phyloP scores from a whole-genome alignment of 306 rosid genomes.

The Inga oerstediana region DNA sequence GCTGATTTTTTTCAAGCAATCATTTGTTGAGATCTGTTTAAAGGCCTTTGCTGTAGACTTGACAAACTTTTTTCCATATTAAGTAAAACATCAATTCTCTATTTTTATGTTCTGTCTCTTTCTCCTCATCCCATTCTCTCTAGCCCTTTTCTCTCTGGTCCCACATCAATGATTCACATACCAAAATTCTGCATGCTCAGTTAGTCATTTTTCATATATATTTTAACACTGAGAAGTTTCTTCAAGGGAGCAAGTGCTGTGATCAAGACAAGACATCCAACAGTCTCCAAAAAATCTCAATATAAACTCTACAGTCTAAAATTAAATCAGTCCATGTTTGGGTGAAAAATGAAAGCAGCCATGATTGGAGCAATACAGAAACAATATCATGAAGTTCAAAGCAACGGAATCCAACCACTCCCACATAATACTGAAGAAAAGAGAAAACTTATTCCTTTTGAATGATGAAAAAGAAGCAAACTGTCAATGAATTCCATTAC shows the following conservation, averaged over 20 bases:
- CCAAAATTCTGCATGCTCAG: not conserved
- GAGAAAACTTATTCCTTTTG: not conserved
- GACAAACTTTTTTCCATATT: not conserved
- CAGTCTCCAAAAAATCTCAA: not conserved
- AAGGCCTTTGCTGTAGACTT: not conserved
- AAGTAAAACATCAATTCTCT: not conserved
- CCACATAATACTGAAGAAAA: conserved; percentile 5
- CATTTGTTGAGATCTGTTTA: not conserved
- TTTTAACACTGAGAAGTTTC: conserved; percentile 1
- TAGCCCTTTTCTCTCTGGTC: not conserved
- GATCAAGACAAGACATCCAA: not conserved
- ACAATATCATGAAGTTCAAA: not conserved
- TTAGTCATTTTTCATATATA: not conserved
- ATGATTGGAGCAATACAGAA: not conserved
- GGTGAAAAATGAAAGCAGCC: conserved; percentile 7
- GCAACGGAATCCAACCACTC: not conserved
- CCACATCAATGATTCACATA: not conserved
- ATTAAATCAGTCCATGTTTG: not conserved
- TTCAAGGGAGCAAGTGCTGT: not conserved
- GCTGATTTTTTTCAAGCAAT: not conserved
- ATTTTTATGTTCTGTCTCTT: not conserved
- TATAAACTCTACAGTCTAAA: not conserved
- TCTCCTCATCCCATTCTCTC: not conserved
- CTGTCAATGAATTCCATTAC: conserved; percentile 19
- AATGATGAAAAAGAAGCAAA: not conserved